Evolutionary conservation across 768 basidiomycete genomes (phyloP).

Genomic region (Chalciporus chontae): DNA sequence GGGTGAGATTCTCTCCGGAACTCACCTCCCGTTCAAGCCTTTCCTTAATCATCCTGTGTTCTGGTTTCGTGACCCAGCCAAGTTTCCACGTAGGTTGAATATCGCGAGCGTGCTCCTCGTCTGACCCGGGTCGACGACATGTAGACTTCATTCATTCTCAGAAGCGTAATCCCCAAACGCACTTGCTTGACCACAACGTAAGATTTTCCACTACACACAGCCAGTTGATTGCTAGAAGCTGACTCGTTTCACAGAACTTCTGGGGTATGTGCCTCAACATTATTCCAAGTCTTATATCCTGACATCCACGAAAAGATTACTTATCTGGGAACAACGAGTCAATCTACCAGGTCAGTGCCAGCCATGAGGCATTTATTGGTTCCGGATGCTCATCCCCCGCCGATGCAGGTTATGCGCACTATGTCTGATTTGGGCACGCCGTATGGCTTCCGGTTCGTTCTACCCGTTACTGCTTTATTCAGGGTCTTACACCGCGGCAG

Average conservation of each 20-base stretch:
- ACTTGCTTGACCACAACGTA: slow-evolving; percentile 39
- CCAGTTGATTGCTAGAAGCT: neutral
- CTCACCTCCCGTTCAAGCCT: slow-evolving; percentile 16
- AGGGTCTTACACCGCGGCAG: slow-evolving; percentile 9
- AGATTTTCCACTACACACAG: neutral
- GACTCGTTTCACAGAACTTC: slow-evolving; percentile 11
- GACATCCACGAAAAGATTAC: slow-evolving; percentile 35
- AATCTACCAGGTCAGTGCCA: slow-evolving; percentile 31
- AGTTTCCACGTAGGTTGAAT: slow-evolving; percentile 43
- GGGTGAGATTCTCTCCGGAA: neutral
- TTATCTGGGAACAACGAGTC: slow-evolving; percentile 47
- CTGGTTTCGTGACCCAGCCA: slow-evolving; percentile 43
- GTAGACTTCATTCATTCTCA: slow-evolving; percentile 36
- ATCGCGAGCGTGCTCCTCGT: neutral
- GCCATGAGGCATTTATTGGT: neutral
- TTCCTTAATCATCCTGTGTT: slow-evolving; percentile 45
- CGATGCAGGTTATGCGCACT: slow-evolving; percentile 41
- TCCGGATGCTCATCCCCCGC: neutral
- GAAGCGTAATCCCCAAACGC: slow-evolving; percentile 49
- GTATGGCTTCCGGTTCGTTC: slow-evolving; percentile 37
- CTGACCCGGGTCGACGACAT: slow-evolving; percentile 4
- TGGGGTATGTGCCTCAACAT: slow-evolving; percentile 12
- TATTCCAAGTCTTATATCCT: neutral
- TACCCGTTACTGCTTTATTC: neutral
- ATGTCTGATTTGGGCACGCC: slow-evolving; percentile 59